Conservation (phyloP, 2,329 filamentous ascomycete genomes). For the Dactylellina drechsleri region DNA sequence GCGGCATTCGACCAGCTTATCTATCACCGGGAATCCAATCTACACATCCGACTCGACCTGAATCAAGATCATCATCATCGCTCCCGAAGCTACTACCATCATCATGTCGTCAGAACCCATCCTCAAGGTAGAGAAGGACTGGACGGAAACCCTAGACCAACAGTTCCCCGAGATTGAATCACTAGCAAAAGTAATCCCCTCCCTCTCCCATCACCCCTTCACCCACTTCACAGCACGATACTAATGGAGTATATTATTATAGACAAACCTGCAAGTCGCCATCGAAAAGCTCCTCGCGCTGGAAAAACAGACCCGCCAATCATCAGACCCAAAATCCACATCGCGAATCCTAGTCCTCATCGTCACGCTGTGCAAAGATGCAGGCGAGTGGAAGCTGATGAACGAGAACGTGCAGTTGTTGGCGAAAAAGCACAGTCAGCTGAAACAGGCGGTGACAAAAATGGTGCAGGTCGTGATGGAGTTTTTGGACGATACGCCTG, state of each 20-base stretch:
- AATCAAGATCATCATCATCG: conserved; percentile 1
- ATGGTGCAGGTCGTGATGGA: conserved; percentile 98
- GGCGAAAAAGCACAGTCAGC: conserved; percentile 99
- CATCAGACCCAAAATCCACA: conserved; percentile 94
- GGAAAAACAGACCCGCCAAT: conserved; percentile 98
- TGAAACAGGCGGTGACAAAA: conserved; percentile 98
- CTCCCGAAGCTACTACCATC: conserved; percentile 25
- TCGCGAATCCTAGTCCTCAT: conserved; percentile 87
- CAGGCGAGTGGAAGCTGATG: conserved; percentile 90
- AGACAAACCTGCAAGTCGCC: conserved; percentile 83
- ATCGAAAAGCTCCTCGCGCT: conserved; percentile 91
- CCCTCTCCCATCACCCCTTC: too few species aligned
- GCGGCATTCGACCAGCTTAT: too few species aligned
- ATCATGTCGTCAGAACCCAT: conserved; percentile 59
- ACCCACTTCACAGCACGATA: too few species aligned
- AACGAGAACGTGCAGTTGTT: conserved; percentile 96
- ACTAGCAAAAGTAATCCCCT: conserved; percentile 77
- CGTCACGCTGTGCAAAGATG: conserved; percentile 92
- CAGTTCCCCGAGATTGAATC: conserved; percentile 89
- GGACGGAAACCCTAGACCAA: conserved; percentile 93
- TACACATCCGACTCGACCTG: background rate
- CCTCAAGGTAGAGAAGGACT: conserved; percentile 82
- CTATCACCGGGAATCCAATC: too few species aligned
- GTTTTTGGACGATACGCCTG: conserved; percentile 87
- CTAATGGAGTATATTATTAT: conserved; percentile 57